phyloP scores from a whole-genome alignment of 1,284 basidiomycete genomes.

The Mycena sp. region DNA sequence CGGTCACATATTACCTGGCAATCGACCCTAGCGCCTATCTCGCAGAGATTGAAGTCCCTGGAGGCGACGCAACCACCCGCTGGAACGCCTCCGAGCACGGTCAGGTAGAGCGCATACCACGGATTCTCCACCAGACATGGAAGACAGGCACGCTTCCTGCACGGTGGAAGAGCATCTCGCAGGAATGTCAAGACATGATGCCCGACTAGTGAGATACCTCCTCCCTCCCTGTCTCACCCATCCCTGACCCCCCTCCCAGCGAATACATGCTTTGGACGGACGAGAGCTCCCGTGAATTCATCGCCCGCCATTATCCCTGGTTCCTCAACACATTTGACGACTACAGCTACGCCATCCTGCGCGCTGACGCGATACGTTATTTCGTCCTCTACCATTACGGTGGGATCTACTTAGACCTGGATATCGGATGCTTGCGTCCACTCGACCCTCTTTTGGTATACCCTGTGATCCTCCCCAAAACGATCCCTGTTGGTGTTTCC shows the following conservation, averaged over 20 bases:
- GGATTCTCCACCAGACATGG: conserved; percentile 99
- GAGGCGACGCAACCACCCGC: conserved; percentile 57
- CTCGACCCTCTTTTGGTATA: conserved; percentile 90
- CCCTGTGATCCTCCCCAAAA: conserved; percentile 92
- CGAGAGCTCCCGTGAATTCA: conserved; percentile 88
- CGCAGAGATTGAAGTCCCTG: conserved; percentile 80
- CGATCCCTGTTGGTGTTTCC: conserved; percentile 95
- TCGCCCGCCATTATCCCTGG: conserved; percentile 89
- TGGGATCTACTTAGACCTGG: conserved; percentile 96
- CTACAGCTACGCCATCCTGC: conserved; percentile 95
- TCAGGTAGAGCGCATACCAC: conserved; percentile 81
- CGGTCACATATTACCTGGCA: conserved; percentile 90
- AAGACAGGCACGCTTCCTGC: conserved; percentile 89
- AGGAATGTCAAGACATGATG: conserved; percentile 88
- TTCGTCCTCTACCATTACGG: conserved; percentile 97
- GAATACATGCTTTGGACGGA: conserved; percentile 99
- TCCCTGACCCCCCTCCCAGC: conserved; percentile 56
- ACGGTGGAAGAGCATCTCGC: conserved; percentile 84
- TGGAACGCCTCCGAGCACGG: conserved; percentile 71
- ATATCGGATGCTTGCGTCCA: conserved; percentile 93
- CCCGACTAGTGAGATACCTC: conserved; percentile 88
- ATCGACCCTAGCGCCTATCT: conserved; percentile 85
- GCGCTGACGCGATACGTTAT: conserved; percentile 98
- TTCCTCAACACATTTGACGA: conserved; percentile 93
- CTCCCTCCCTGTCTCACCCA: conserved; percentile 25